Conservation (phyloP, 441 rosid species). For the Euphorbia celastroides region DNA sequence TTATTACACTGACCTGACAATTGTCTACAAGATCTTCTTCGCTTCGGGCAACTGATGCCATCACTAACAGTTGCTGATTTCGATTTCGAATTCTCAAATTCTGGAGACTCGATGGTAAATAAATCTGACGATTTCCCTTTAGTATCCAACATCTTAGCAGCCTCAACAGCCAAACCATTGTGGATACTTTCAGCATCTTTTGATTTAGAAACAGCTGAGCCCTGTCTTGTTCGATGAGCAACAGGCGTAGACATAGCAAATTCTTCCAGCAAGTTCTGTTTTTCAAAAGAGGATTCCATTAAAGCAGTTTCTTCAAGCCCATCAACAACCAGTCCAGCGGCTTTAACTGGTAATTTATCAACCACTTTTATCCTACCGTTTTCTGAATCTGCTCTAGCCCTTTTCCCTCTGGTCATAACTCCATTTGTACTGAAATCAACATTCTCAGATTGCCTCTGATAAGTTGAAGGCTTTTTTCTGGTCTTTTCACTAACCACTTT, state of each 20-base stretch:
- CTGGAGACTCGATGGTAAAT: slow-evolving; percentile 9
- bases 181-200: slow-evolving; percentile 22
- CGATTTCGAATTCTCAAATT: slow-evolving; percentile 17
- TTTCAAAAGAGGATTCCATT: slow-evolving; percentile 26
- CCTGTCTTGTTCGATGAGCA: slow-evolving; percentile 42
- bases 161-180: slow-evolving; percentile 13
- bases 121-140: slow-evolving; percentile 21
- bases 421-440: slow-evolving; percentile 21
- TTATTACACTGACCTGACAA: slow-evolving; percentile 25
- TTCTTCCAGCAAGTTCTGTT: slow-evolving; percentile 23
- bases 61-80: slow-evolving; percentile 18
- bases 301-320: slow-evolving; percentile 16
- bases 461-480: slow-evolving; percentile 22
- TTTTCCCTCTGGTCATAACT: slow-evolving; percentile 34
- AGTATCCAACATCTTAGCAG: slow-evolving; percentile 19
- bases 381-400: slow-evolving; percentile 28
- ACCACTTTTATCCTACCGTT: slow-evolving; percentile 19
- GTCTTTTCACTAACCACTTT: slow-evolving; percentile 28
- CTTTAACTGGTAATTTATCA: slow-evolving; percentile 18
- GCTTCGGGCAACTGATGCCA: slow-evolving; percentile 39
- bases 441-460: slow-evolving; percentile 22
- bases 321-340: slow-evolving; percentile 18
- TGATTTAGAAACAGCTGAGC: slow-evolving; percentile 21
- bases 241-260: slow-evolving; percentile 24
- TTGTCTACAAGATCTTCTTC: slow-evolving; percentile 48